phyloP scores from a whole-genome alignment of 192 early-diverging fungal genomes.

The Kickxella alabastrina region DNA sequence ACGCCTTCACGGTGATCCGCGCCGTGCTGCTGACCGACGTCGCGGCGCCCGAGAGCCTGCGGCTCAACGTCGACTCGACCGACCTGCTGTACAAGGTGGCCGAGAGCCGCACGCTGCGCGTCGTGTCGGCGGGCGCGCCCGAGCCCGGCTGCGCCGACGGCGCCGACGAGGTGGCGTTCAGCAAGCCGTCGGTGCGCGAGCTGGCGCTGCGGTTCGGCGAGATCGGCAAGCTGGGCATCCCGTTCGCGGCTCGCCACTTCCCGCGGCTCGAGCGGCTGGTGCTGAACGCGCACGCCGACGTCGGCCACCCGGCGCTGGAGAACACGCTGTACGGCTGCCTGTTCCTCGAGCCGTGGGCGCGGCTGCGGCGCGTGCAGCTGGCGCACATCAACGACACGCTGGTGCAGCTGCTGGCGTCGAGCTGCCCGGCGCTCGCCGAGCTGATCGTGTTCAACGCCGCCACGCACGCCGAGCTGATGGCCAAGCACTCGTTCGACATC shows the following conservation, averaged over 20 bases:
- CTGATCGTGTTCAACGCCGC: slow-evolving; percentile 49
- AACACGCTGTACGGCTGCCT: slow-evolving; percentile 52
- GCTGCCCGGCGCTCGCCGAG: slow-evolving; percentile 39
- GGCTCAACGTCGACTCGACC: slow-evolving; percentile 48
- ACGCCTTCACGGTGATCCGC: slow-evolving; percentile 45
- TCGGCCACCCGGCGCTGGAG: slow-evolving; percentile 46
- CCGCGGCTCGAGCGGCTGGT: slow-evolving; percentile 39
- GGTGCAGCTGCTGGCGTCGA: slow-evolving; percentile 48
- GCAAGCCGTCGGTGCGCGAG: slow-evolving; percentile 50
- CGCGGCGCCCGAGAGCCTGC: slow-evolving; percentile 38
- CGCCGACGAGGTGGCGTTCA: slow-evolving; percentile 35
- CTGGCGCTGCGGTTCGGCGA: slow-evolving; percentile 44
- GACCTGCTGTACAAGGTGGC: slow-evolving; percentile 50
- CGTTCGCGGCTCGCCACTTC: slow-evolving; percentile 50
- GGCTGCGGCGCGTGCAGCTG: slow-evolving; percentile 39
- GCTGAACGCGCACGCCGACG: slow-evolving; percentile 37
- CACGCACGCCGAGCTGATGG: slow-evolving; percentile 45
- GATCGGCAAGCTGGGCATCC: slow-evolving; percentile 52
- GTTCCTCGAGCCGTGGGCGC: slow-evolving; percentile 43
- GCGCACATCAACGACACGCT: slow-evolving; percentile 51
- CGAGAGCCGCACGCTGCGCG: slow-evolving; percentile 41
- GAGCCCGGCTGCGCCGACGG: slow-evolving; percentile 5
- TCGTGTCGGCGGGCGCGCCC: slow-evolving; percentile 26
- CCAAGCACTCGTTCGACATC: slow-evolving; percentile 51
- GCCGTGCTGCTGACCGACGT: slow-evolving; percentile 47